A percentile compares a stretch with the other conserved stretches of the same genome.
Evolutionary conservation across 2,329 filamentous ascomycete genomes (phyloP).

Genomic region (Ceratocystis variospora): DNA sequence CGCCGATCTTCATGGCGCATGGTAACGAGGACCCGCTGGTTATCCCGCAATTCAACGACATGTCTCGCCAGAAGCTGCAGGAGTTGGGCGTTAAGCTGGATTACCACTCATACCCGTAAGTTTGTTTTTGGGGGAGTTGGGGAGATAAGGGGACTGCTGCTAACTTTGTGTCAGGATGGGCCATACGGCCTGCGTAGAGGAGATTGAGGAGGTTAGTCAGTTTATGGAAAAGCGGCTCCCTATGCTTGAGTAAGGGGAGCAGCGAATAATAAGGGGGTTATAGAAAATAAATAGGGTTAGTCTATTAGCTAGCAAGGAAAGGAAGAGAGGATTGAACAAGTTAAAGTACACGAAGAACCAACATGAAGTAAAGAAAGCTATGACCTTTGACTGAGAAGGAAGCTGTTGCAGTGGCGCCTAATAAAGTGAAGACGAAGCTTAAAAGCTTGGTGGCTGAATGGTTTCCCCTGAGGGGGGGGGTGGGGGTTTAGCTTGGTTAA

Average conservation of each 20-base stretch:
- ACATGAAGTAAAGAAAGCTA: background rate
- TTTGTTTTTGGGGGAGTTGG: constrained; percentile 14
- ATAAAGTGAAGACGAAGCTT: background rate
- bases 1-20: constrained; percentile 79
- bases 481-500: no score
- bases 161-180: constrained; percentile 39
- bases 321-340: background rate
- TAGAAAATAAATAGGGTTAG: background rate
- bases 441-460: background rate
- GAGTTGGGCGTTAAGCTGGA: constrained; percentile 58
- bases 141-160: background rate
- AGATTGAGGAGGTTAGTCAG: constrained; percentile 67
- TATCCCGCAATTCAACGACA: constrained; percentile 50
- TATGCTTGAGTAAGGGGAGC: background rate
- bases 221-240: constrained; percentile 38
- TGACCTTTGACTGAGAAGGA: background rate
- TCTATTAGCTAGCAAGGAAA: background rate
- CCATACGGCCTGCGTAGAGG: constrained; percentile 63
- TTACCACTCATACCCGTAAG: constrained; percentile 62
- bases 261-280: background rate
- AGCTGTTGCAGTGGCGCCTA: background rate
- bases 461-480: background rate
- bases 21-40: constrained; percentile 68
- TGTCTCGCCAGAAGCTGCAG: constrained; percentile 53
- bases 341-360: background rate